Percentiles rank a stretch among this genome's conserved stretches.
phyloP scores from a whole-genome alignment of 1,139 yeast species.

The Geotrichum candidum region DNA sequence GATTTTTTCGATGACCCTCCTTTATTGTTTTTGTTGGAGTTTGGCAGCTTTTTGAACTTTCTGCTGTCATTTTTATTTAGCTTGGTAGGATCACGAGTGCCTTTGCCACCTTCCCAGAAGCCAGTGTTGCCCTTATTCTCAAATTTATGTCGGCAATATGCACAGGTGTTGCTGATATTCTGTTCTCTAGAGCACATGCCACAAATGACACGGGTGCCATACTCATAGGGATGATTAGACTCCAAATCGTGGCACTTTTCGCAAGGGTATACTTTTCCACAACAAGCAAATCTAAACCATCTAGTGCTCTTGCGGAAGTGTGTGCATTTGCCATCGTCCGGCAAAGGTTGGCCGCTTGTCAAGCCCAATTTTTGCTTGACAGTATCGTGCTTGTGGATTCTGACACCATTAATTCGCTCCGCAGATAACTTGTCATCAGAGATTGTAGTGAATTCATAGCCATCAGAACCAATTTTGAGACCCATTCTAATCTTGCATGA shows the following conservation, averaged over 20 bases:
- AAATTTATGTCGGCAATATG: slow-evolving; percentile 36
- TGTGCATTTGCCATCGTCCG: slow-evolving; percentile 37
- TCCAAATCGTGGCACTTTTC: slow-evolving; percentile 40
- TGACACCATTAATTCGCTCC: slow-evolving; percentile 21
- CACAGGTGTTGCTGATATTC: slow-evolving; percentile 34
- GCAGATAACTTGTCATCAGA: slow-evolving; percentile 27
- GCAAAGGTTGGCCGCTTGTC: slow-evolving; percentile 38
- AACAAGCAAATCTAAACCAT: slow-evolving; percentile 43
- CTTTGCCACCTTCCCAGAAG: slow-evolving; percentile 44
- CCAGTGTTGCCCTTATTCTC: slow-evolving; percentile 31
- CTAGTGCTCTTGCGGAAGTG: slow-evolving; percentile 40
- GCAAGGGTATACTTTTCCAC: slow-evolving; percentile 40
- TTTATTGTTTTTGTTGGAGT: background rate
- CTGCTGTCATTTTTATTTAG: slow-evolving; percentile 41
- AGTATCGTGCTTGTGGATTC: slow-evolving; percentile 18
- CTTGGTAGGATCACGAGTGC: slow-evolving; percentile 37
- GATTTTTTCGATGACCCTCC: background rate
- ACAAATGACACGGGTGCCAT: slow-evolving; percentile 40
- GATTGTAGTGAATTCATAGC: slow-evolving; percentile 31
- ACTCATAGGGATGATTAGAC: slow-evolving; percentile 36
- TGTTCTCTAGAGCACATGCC: slow-evolving; percentile 43
- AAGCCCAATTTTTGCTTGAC: slow-evolving; percentile 32
- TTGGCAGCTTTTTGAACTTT: slow-evolving; percentile 33
- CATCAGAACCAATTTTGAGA: slow-evolving; percentile 29
- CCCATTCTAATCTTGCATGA: slow-evolving; percentile 36